Conservation (phyloP, 2,329 filamentous ascomycete species). For the Exophiala viscosa region DNA sequence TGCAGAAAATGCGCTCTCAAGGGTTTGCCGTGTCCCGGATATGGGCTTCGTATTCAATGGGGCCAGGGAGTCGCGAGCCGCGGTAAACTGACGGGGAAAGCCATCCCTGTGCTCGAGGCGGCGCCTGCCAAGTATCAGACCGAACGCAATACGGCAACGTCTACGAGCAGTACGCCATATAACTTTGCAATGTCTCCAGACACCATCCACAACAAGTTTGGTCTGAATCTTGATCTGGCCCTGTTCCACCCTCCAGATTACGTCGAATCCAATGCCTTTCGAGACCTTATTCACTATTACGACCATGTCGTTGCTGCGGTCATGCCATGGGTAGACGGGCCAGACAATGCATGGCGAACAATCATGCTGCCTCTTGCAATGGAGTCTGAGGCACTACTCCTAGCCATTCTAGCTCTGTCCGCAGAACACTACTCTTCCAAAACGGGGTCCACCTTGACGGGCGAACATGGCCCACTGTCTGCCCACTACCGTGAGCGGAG, state of each 20-base stretch:
- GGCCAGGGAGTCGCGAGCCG: conserved; percentile 32
- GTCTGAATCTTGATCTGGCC: conserved; percentile 10
- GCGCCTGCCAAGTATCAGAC: not conserved
- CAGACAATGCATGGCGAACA: conserved; percentile 29
- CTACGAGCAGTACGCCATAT: not conserved
- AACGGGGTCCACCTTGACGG: not conserved
- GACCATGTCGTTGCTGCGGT: conserved; percentile 25
- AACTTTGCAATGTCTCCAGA: not conserved
- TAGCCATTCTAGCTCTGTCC: conserved; percentile 29
- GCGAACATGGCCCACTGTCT: conserved; percentile 2
- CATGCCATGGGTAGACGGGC: conserved; percentile 31
- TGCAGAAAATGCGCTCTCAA: conserved; percentile 38
- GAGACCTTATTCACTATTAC: conserved; percentile 30
- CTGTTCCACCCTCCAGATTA: conserved; percentile 6
- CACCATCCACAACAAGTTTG: conserved; percentile 11
- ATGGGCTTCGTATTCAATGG: conserved; percentile 35
- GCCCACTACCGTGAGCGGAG: conserved; percentile 15
- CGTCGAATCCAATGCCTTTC: conserved; percentile 8
- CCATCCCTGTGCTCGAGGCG: conserved; percentile 21
- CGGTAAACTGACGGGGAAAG: conserved; percentile 17
- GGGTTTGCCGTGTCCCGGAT: conserved; percentile 34
- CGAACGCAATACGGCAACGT: not conserved
- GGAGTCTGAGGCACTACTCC: conserved; percentile 26
- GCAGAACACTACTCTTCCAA: conserved; percentile 26
- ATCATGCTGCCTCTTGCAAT: conserved; percentile 30